phyloP scores from a whole-genome alignment of 176 grass and related monocot genomes.

The Dendrocalamus sinicus region DNA sequence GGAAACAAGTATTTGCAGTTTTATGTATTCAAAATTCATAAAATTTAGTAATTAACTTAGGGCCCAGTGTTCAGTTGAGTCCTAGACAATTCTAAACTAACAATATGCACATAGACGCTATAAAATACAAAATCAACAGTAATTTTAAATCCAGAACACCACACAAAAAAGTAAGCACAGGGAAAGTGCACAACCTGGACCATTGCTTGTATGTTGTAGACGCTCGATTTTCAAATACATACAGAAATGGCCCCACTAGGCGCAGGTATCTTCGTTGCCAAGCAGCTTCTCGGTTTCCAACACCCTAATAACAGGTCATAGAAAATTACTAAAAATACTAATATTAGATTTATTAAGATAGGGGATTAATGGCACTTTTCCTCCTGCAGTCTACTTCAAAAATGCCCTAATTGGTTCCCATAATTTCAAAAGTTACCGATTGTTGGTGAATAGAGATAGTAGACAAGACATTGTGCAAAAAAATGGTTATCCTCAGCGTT shows the following conservation, averaged over 20 bases:
- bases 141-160: slow-evolving; percentile 32
- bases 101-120: background rate
- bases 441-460: background rate
- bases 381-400: slow-evolving; percentile 16
- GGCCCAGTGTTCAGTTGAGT: background rate
- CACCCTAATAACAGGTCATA: slow-evolving; percentile 63
- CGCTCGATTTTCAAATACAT: slow-evolving; percentile 80
- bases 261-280: slow-evolving; percentile 86
- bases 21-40: background rate
- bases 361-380: background rate
- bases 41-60: slow-evolving; percentile 2
- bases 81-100: background rate
- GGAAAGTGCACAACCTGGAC: slow-evolving; percentile 66
- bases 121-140: slow-evolving; percentile 26
- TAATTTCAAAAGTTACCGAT: background rate
- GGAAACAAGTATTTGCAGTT: background rate
- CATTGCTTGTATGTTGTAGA: slow-evolving; percentile 92
- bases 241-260: slow-evolving; percentile 86
- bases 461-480: background rate
- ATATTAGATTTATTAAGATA: background rate
- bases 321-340: background rate
- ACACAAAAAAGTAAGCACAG: slow-evolving; percentile 21
- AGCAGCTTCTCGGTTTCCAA: slow-evolving; percentile 88
- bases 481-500: background rate
- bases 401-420: background rate